Conservation (phyloP, 176 grass and related monocot species). For the Elymus sibiricus region DNA sequence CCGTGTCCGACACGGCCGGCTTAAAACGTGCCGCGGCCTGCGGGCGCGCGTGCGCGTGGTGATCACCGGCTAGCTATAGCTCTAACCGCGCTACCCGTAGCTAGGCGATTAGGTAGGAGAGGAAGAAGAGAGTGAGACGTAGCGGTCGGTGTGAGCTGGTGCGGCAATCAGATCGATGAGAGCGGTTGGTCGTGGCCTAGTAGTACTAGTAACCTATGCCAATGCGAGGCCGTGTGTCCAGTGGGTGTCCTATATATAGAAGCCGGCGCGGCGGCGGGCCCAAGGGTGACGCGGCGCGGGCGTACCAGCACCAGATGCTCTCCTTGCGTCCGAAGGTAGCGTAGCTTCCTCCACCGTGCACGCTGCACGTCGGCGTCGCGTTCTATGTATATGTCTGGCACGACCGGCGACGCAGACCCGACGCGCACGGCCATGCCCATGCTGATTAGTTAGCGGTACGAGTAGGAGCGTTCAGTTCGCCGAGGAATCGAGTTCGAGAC, state of each 20-base stretch:
- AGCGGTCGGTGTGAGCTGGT: constrained; percentile 19
- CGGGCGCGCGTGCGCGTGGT: neutral
- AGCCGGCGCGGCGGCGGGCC: neutral
- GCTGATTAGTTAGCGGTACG: no score
- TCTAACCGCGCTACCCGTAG: neutral
- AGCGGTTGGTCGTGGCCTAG: neutral
- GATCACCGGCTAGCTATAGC: neutral
- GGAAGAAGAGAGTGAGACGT: neutral
- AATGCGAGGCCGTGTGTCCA: no score
- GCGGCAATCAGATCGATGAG: neutral
- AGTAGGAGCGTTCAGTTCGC: no score
- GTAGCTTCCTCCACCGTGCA: neutral
- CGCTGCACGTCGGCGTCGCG: no score
- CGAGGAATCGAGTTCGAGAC: no score
- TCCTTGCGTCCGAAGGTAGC: constrained; percentile 1
- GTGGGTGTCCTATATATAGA: neutral
- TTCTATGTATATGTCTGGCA: neutral
- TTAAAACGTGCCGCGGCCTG: neutral
- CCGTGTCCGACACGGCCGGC: neutral
- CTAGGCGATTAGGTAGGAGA: neutral
- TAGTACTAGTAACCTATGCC: no score
- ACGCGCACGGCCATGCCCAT: neutral
- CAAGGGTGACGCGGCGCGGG: no score
- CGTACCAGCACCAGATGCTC: neutral
- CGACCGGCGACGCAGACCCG: neutral